These are phyloP conservation scores for Penicillium herquei DNA, from an alignment of 495 filamentous ascomycete genomes.

Conservation along the genomic window DNA sequence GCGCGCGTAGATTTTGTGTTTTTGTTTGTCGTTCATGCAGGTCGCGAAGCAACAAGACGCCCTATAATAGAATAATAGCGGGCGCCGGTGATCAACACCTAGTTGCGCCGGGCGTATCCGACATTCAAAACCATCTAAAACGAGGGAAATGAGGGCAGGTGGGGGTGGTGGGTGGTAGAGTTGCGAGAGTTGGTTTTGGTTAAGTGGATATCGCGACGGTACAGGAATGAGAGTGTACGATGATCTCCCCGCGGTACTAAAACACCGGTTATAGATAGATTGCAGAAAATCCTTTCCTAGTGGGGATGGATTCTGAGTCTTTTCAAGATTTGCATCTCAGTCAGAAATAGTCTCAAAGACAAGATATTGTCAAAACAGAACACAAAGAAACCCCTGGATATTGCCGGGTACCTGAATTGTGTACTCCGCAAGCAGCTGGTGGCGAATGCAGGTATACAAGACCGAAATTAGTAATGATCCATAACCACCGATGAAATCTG, in stretches of 20 bases:
- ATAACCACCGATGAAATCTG: background rate
- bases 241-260: background rate
- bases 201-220: background rate
- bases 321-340: too few species aligned
- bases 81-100: constrained; percentile 24
- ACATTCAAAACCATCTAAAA: constrained; percentile 15
- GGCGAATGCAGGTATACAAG: background rate
- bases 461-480: background rate
- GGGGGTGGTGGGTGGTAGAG: background rate
- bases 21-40: background rate
- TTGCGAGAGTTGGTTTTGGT: background rate
- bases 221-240: background rate
- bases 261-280: constrained; percentile 3
- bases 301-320: too few species aligned
- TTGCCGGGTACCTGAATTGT: background rate
- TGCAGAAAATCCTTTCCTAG: background rate
- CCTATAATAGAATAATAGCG: background rate
- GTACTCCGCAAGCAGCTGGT: background rate
- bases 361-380: too few species aligned
- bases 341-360: too few species aligned
- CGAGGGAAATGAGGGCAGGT: constrained; percentile 1
- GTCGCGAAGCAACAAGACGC: background rate
- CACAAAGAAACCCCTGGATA: background rate
- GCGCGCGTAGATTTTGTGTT: constrained; percentile 9
- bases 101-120: constrained; percentile 6